These are phyloP conservation scores for Talaromyces funiculosus DNA, from an alignment of 2,329 filamentous ascomycete species.

Conservation along the genomic window DNA sequence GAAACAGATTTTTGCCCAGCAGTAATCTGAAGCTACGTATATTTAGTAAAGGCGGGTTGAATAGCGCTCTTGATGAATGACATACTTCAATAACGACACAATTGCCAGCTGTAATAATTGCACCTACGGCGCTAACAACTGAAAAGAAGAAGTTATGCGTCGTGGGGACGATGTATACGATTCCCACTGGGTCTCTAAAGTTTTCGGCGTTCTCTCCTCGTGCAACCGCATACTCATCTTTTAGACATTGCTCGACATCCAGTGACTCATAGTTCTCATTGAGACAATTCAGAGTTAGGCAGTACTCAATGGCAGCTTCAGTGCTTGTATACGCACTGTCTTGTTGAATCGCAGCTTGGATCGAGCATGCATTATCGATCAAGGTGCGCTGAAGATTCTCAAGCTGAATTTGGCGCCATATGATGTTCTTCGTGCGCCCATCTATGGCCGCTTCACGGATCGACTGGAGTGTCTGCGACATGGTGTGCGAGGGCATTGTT, in stretches of 20 bases:
- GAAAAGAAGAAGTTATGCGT: slow-evolving; percentile 48
- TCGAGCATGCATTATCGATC: not conserved
- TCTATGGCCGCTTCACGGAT: slow-evolving; percentile 12
- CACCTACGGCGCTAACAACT: slow-evolving; percentile 38
- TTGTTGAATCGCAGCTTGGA: not conserved
- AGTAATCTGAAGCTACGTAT: not conserved
- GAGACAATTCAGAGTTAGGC: slow-evolving; percentile 1
- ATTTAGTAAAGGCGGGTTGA: not conserved
- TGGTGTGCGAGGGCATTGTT: not conserved
- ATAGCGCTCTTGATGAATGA: not conserved
- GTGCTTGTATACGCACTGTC: not conserved
- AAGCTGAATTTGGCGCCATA: slow-evolving; percentile 12
- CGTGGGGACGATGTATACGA: slow-evolving; percentile 45
- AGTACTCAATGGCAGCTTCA: slow-evolving; percentile 10
- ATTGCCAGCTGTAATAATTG: slow-evolving; percentile 48
- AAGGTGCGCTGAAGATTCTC: slow-evolving; percentile 11
- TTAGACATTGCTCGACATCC: not conserved
- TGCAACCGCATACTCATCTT: slow-evolving; percentile 5
- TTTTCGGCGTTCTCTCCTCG: not conserved
- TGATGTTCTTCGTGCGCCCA: slow-evolving; percentile 9
- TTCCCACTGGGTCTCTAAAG: slow-evolving; percentile 15
- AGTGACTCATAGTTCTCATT: slow-evolving; percentile 5
- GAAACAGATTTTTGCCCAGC: slow-evolving; percentile 3
- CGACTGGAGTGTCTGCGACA: slow-evolving; percentile 5
- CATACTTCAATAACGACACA: slow-evolving; percentile 43